phyloP scores from a whole-genome alignment of 495 filamentous ascomycete genomes.

The Penicillium tannophilum region DNA sequence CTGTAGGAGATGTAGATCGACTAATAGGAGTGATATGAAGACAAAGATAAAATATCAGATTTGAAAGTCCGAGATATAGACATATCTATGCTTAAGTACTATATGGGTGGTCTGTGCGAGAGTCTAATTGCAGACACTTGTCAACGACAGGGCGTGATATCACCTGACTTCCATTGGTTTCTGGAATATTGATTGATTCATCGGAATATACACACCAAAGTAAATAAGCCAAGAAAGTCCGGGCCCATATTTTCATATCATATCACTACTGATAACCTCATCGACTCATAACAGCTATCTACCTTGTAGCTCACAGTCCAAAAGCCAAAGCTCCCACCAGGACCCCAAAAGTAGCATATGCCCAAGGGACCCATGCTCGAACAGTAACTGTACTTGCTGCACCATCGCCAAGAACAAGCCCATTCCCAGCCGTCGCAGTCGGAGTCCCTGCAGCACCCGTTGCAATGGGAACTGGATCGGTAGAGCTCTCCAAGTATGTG shows the following conservation, averaged over 20 bases:
- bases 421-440: neutral
- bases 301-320: conserved; percentile 22
- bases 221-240: too few species aligned
- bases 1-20: too few species aligned
- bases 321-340: conserved; percentile 24
- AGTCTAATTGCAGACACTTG: too few species aligned
- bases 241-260: neutral
- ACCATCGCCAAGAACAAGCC: neutral
- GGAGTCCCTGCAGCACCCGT: conserved; percentile 1
- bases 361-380: neutral
- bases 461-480: conserved; percentile 12
- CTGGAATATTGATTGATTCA: too few species aligned
- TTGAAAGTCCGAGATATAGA: too few species aligned
- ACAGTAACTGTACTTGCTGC: neutral
- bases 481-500: conserved; percentile 21
- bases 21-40: too few species aligned
- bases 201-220: too few species aligned
- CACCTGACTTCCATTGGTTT: too few species aligned
- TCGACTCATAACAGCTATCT: neutral
- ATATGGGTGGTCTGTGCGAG: too few species aligned
- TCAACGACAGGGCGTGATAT: too few species aligned
- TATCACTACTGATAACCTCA: neutral
- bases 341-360: conserved; percentile 12
- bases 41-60: too few species aligned
- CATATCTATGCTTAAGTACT: too few species aligned